Percentiles rank a stretch among this genome's conserved stretches.
Evolutionary conservation across 768 basidiomycete genomes (phyloP).

Genomic region (Macrolepiota albuminosa): DNA sequence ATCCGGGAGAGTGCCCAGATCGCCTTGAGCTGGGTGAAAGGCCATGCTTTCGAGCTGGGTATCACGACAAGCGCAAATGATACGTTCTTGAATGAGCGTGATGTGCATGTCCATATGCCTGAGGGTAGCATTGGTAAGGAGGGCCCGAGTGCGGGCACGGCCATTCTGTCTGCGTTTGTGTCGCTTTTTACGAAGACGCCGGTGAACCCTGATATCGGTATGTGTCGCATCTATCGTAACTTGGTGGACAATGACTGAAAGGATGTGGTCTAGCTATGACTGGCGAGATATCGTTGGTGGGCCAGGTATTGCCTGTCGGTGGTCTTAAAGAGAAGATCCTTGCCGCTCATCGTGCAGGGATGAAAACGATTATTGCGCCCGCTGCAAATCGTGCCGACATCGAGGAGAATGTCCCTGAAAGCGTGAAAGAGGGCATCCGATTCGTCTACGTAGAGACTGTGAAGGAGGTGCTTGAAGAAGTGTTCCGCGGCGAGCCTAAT

Average conservation of each 20-base stretch:
- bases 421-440: conserved; percentile 91
- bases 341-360: conserved; percentile 94
- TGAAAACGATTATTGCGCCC: conserved; percentile 87
- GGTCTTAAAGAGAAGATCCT: conserved; percentile 96
- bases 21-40: conserved; percentile 88
- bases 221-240: conserved; percentile 19
- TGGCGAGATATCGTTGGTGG: conserved; percentile 94
- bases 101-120: conserved; percentile 97
- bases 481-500: conserved; percentile 62
- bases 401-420: conserved; percentile 94
- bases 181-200: conserved; percentile 83
- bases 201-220: conserved; percentile 86
- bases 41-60: conserved; percentile 84
- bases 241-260: neutral
- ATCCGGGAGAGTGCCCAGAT: conserved; percentile 97
- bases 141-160: conserved; percentile 95
- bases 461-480: conserved; percentile 82
- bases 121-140: conserved; percentile 93
- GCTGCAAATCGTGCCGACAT: conserved; percentile 90
- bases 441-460: conserved; percentile 97
- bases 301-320: conserved; percentile 94
- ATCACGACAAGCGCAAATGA: conserved; percentile 70
- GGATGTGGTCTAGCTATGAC: conserved; percentile 75
- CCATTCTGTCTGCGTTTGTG: conserved; percentile 87
- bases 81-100: conserved; percentile 78